Base-by-base conservation (phyloP, 352 stramenopile genomes). In the Phytophthora rubi region DNA sequence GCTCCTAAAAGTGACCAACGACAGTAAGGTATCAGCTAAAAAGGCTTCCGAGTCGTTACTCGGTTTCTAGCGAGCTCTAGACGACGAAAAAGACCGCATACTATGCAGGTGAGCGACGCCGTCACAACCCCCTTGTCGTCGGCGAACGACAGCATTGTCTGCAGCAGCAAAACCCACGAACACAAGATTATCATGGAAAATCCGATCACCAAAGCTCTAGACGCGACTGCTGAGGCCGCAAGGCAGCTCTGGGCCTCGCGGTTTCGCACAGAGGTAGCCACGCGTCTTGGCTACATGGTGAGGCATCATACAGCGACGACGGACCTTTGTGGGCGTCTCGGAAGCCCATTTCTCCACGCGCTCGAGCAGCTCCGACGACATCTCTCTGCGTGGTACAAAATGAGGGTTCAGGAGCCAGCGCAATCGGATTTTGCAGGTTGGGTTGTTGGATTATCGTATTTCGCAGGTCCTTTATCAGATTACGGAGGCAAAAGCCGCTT, bases 71-170 rank as follows among this genome's bases (percentile, higher is more conserved):
- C 7, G 23, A 8, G 12, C 39, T 65, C 13, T 16, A 51, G 23
- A 63, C 16, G 4, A 0, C 4, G 2, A 53, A 23, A 33, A 47
- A 42, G 53, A n/a, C 4, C 28, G 49, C 74, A 62, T 82, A 94
- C 86, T 55, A 52, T 63, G 37, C 82, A 91, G 1, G 76, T 90
- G 18, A 94, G 79, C 13, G 85, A 81, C 10, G 80, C 65, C 3
- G 75, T 83, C 45, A 86, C 62, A 5, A 60, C 49, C 13, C 85
- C 88, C 33, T 86, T 88, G 57, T 95, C 86, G 33, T 95, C 83
- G 35, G 82, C 83, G 58, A 95, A 95, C 30, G 86, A 92, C 28
- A 92, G 75, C 73, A 95, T 86, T 12, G 77, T 83, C 87, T 93
- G 68, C 15, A 73, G 8, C 18, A 59, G 26, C 26, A 21, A 59